These are phyloP conservation scores for Phaseolus coccineus DNA, from an alignment of 331 rosid species.

Conservation along the genomic window DNA sequence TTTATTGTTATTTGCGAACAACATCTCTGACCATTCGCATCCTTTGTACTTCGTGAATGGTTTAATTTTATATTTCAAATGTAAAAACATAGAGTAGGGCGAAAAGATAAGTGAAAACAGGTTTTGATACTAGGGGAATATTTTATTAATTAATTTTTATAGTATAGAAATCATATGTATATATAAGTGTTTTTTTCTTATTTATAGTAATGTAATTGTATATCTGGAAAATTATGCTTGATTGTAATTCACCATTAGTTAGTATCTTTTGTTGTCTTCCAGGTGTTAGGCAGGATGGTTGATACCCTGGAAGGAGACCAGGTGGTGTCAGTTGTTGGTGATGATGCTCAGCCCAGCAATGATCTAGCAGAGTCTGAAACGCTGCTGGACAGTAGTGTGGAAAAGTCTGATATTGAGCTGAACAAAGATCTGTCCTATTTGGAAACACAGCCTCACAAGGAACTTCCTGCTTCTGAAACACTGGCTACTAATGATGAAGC, in stretches of 20 bases:
- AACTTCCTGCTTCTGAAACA: conserved; percentile 15
- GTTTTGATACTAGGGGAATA: background rate
- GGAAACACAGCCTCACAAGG: background rate
- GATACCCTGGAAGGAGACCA: background rate
- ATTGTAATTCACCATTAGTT: background rate
- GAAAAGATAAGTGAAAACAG: background rate
- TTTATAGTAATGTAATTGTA: background rate
- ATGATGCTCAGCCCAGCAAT: background rate
- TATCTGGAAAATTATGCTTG: background rate
- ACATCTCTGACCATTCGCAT: too few species aligned
- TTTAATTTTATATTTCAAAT: background rate
- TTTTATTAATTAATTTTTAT: too few species aligned
- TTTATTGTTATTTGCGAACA: too few species aligned
- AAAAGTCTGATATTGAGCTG: too few species aligned
- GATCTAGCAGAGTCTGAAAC: conserved; percentile 1
- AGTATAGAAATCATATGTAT: too few species aligned
- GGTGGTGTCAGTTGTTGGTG: background rate
- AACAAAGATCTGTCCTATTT: background rate
- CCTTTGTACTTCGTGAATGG: too few species aligned
- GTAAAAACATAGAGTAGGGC: background rate
- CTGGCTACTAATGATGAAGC: background rate
- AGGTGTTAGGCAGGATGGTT: conserved; percentile 17
- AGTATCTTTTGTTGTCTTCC: background rate
- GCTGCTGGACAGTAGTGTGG: background rate
- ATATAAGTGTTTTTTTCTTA: background rate